Conservation (phyloP, 495 filamentous ascomycete species). For the Pyrenula aspistea region DNA sequence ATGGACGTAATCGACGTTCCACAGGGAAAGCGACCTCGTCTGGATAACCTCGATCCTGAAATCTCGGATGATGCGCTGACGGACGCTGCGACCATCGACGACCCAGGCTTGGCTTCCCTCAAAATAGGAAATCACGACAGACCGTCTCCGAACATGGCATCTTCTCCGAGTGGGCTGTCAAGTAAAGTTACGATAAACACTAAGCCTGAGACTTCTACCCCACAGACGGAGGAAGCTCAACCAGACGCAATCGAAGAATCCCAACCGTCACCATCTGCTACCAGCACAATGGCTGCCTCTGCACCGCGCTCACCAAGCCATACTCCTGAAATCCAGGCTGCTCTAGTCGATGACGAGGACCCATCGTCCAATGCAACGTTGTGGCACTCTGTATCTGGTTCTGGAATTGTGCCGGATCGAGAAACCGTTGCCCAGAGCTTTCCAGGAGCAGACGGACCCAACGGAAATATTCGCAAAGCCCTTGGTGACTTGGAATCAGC, state of each 20-base stretch:
- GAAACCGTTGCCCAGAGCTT: not conserved
- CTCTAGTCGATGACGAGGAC: conserved; percentile 42
- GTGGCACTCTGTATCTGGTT: conserved; percentile 15
- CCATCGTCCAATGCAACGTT: conserved; percentile 30
- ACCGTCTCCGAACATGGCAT: conserved; percentile 16
- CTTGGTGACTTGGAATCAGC: not conserved
- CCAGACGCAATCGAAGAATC: not conserved
- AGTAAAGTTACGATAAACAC: conserved; percentile 47
- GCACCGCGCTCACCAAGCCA: conserved; percentile 27
- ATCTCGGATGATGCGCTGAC: conserved; percentile 31
- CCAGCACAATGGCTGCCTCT: not conserved
- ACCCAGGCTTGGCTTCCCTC: not conserved
- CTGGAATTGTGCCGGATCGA: not conserved
- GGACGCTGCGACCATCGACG: conserved; percentile 15
- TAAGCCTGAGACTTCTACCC: conserved; percentile 24
- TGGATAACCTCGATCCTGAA: conserved; percentile 30
- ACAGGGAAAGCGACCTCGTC: conserved; percentile 48
- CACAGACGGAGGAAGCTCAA: conserved; percentile 3
- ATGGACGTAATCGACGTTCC: conserved; percentile 46
- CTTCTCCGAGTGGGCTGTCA: conserved; percentile 24
- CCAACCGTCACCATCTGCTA: not conserved
- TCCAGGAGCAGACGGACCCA: not conserved
- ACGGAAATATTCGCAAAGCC: not conserved
- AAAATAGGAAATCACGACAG: not conserved
- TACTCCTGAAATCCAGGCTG: conserved; percentile 43